Evolutionary conservation across 1,284 basidiomycete species (phyloP), one percentile per base, ranked within the genome.

Genomic region (Pholiota adiposa): DNA sequence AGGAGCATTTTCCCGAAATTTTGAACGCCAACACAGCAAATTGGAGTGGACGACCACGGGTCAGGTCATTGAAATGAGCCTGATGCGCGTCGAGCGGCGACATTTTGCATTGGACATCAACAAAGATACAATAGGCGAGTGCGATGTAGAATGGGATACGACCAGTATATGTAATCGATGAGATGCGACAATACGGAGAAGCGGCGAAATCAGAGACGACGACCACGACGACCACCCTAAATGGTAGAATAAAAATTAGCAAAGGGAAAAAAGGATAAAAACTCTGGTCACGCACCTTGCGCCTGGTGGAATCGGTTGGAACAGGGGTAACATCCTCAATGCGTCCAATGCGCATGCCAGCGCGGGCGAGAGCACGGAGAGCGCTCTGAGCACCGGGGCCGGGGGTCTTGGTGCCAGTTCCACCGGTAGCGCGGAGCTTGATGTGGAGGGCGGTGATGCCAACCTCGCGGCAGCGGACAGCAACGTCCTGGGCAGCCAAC

Each of bases 221-320:
- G 94, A 96, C 97, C 97, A 84, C 97, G 96, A 72, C 97, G 94
- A 97, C 97, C 97, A 90, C 97, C 97, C 96, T 96, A 64, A n/a
- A n/a, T n/a, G n/a, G n/a, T 18, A 31, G 53, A 48, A 51, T 50
- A 41, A 55, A 63, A 55, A 67, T 50, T 36, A 31, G 48, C 5
- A 36, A 36, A 4, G 60, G 41, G n/a, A n/a, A n/a, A n/a, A n/a
- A 56, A 41, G 41, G 53, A 62, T n/a, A 36, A 40, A 2, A 7
- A 19, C 31, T 12, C 54, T 41, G 0, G 38, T 33, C 41, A 74
- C 79, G 63, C 61, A 93, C 91, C 90, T 96, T 99, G 83, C 96
- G 89, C 74, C 97, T 89, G 70, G 97, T 99, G 67, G 92, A 96
- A 80, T 99, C 97, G 64, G 96, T 97, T 63, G 97, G 97, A 67